Evolutionary conservation across 805 yeast genomes (phyloP), one percentile per base, ranked within the genome.

Genomic region (Candida easanensis): DNA sequence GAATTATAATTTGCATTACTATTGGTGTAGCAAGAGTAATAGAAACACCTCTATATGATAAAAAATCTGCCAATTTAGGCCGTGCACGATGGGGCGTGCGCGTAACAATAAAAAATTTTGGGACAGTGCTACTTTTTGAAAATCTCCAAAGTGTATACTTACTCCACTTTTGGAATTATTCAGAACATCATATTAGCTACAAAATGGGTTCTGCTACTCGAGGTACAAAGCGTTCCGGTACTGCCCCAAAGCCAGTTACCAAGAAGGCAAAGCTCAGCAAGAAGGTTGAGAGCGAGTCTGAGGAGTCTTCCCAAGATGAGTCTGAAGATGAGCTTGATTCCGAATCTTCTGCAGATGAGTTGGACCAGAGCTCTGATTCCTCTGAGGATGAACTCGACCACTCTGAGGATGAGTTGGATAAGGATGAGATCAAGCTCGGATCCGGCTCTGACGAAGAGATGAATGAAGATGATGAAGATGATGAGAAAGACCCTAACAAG

Each of bases 351-450:
- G 52, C 15, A 11, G 30, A 26, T 26, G 30, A 26, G n/a, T 13
- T 26, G 14, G 33, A 30, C 18, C 20, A 30, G 33, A 30, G 26
- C 10, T 21, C 38, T 37, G 65, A 60, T 34, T 57, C 68, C 4
- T 61, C 61, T 27, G 65, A 62, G 25, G 56, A 53, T 21, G 58
- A 56, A 25, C 46, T 49, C 15, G 46, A 53, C 6, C 45, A 48
- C 19, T 44, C 48, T 21, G 68, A 56, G 8, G 65, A 58, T 33
- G 68, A 62, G 33, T 55, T 62, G 18, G 64, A 56, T 26, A 50
- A 56, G 9, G 41, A 42, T 28, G 43, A 45, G 38, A 41, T 45
- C 27, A 38, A 41, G 16, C 17, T 42, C 5, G 27, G 37, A 21
- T 13, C 37, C 10, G 41, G 18, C 2, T 19, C 31, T 18, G 43